These are phyloP conservation scores for Hypomontagnella submonticulosa DNA, from an alignment of 495 filamentous ascomycete genomes.

Conservation along the genomic window DNA sequence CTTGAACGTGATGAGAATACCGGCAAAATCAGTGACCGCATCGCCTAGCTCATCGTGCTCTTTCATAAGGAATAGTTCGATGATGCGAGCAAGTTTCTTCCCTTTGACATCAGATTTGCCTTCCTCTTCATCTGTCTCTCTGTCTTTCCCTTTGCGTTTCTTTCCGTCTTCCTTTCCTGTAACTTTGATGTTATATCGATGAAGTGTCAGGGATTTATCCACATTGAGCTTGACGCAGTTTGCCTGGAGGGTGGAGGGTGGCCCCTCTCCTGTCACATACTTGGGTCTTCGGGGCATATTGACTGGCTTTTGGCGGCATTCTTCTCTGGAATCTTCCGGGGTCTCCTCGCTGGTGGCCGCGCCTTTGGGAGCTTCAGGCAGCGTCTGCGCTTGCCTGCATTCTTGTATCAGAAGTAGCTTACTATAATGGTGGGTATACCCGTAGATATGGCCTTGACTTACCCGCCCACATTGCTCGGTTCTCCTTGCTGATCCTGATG, in stretches of 20 bases:
- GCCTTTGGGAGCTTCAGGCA: too few species aligned
- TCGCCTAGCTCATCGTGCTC: neutral
- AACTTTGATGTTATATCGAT: neutral
- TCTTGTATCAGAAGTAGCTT: too few species aligned
- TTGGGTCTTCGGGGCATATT: conserved; percentile 12
- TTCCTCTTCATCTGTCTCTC: neutral
- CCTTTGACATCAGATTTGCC: neutral
- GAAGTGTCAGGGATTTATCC: neutral
- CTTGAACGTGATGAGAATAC: conserved; percentile 3
- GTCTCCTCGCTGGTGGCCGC: too few species aligned
- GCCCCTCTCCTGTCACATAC: neutral
- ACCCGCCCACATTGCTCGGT: too few species aligned
- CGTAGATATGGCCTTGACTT: too few species aligned
- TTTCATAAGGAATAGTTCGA: conserved; percentile 9
- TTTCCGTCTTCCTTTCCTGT: neutral
- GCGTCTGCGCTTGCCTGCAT: too few species aligned
- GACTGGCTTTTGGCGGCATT: too few species aligned
- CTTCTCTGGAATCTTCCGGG: too few species aligned
- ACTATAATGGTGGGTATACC: too few species aligned
- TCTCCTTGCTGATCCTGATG: too few species aligned
- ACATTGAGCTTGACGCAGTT: conserved; percentile 13
- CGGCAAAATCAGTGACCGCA: conserved; percentile 17
- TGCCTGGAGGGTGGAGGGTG: neutral
- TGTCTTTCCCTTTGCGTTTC: too few species aligned
- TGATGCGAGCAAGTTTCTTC: conserved; percentile 13